phyloP scores from a whole-genome alignment of 495 filamentous ascomycete species.

The Podospora australis region DNA sequence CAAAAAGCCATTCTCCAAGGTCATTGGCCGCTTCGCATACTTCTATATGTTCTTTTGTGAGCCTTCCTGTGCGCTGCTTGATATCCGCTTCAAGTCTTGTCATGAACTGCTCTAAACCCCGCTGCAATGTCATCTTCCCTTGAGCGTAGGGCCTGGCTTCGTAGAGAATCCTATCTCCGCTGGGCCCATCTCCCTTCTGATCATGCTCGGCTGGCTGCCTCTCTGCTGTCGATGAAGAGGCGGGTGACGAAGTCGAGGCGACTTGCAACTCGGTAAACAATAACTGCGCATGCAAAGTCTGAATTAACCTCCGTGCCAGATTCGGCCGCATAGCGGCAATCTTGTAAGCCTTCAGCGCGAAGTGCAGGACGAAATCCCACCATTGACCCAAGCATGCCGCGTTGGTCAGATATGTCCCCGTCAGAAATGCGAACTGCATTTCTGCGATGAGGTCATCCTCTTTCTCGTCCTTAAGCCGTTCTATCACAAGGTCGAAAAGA shows the following conservation, averaged over 20 bases:
- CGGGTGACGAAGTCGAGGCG: slow-evolving; percentile 13
- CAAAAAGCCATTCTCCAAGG: slow-evolving; percentile 41
- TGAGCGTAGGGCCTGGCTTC: slow-evolving; percentile 39
- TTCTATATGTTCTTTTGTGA: slow-evolving; percentile 35
- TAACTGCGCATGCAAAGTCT: slow-evolving; percentile 63
- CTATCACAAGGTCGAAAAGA: no score
- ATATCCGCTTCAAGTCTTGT: slow-evolving; percentile 19
- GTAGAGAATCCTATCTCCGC: slow-evolving; percentile 34
- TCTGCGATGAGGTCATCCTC: slow-evolving; percentile 67
- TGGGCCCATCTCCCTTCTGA: slow-evolving; percentile 11
- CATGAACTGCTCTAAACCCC: slow-evolving; percentile 38
- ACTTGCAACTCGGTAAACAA: slow-evolving; percentile 60
- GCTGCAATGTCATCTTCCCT: slow-evolving; percentile 26
- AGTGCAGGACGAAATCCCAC: slow-evolving; percentile 60
- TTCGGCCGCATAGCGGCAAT: slow-evolving; percentile 50
- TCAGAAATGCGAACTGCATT: slow-evolving; percentile 77
- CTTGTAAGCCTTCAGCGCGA: slow-evolving; percentile 62
- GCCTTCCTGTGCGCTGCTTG: slow-evolving; percentile 28
- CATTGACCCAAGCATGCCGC: slow-evolving; percentile 84
- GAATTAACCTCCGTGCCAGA: slow-evolving; percentile 56
- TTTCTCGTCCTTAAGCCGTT: no score
- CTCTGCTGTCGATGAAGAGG: not conserved
- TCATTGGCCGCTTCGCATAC: no score
- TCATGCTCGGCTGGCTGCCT: no score
- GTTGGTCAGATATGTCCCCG: slow-evolving; percentile 74